A percentile compares a stretch with the other conserved stretches of the same genome.
These are phyloP conservation scores for Xylariaceae sp. DNA, from an alignment of 2,329 filamentous ascomycete species.

Conservation along the genomic window DNA sequence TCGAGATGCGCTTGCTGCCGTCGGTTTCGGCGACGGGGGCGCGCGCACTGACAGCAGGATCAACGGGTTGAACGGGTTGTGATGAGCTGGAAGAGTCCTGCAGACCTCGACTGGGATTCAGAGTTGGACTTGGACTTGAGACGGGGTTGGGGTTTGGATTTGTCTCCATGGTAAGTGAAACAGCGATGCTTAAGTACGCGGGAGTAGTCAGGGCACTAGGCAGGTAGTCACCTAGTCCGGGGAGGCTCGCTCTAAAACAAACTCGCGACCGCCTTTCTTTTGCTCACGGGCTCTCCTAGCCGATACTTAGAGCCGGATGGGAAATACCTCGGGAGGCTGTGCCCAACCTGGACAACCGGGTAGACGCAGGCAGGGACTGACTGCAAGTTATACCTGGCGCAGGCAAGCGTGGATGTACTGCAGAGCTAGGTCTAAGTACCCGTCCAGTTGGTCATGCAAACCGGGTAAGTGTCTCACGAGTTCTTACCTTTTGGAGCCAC, in stretches of 20 bases:
- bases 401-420: neutral
- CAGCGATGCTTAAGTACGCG: neutral
- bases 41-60: conserved; percentile 42
- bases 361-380: neutral
- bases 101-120: neutral
- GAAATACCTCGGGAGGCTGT: neutral
- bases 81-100: conserved; percentile 26
- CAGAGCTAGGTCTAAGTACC: neutral
- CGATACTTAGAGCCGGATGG: neutral
- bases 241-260: neutral
- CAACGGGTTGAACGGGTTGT: conserved; percentile 36
- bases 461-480: neutral
- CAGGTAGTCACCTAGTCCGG: neutral
- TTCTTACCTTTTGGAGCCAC: neutral
- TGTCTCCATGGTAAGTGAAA: conserved; percentile 19
- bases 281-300: neutral
- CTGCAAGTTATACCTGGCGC: neutral
- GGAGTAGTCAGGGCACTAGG: neutral
- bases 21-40: conserved; percentile 46
- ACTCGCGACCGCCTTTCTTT: conserved; percentile 9
- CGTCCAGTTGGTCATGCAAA: neutral
- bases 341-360: neutral
- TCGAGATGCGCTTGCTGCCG: conserved; percentile 58
- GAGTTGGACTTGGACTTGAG: conserved; percentile 12
- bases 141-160: conserved; percentile 13